These are phyloP conservation scores for Talaromyces sp. DNA, from an alignment of 2,329 filamentous ascomycete genomes.

Conservation along the genomic window DNA sequence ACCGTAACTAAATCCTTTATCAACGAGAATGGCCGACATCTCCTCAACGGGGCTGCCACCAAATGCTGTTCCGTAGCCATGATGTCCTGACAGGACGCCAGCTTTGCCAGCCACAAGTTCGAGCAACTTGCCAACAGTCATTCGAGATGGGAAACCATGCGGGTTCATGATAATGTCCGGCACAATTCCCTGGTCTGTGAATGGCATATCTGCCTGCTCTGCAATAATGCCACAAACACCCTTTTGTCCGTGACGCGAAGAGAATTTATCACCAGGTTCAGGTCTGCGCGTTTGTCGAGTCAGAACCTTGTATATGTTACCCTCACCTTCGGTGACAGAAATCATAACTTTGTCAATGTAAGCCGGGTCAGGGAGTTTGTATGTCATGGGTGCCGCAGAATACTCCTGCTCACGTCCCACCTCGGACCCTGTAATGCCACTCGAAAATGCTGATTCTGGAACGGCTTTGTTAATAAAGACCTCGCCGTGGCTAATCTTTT, in stretches of 20 bases:
- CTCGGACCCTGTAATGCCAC: slow-evolving; percentile 58
- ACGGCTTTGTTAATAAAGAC: slow-evolving; percentile 87
- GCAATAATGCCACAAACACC: slow-evolving; percentile 96
- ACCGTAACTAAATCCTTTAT: slow-evolving; percentile 90
- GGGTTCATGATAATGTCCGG: slow-evolving; percentile 99
- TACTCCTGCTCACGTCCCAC: slow-evolving; percentile 46
- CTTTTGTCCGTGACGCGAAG: slow-evolving; percentile 96
- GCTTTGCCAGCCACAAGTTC: slow-evolving; percentile 94
- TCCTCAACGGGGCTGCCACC: slow-evolving; percentile 80
- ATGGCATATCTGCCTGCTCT: slow-evolving; percentile 94
- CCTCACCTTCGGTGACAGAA: slow-evolving; percentile 81
- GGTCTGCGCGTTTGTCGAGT: slow-evolving; percentile 93
- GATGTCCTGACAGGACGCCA: slow-evolving; percentile 75
- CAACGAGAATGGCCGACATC: slow-evolving; percentile 79
- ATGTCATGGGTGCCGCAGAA: slow-evolving; percentile 52
- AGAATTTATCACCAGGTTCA: slow-evolving; percentile 97
- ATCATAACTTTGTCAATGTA: slow-evolving; percentile 98
- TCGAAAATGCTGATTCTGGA: slow-evolving; percentile 71
- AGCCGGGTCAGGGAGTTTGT: slow-evolving; percentile 76
- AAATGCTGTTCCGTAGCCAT: slow-evolving; percentile 87
- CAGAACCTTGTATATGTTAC: slow-evolving; percentile 84
- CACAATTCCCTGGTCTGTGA: slow-evolving; percentile 83
- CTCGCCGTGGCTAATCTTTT: slow-evolving; percentile 71
- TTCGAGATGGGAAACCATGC: slow-evolving; percentile 97
- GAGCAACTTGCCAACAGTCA: slow-evolving; percentile 98